Evolutionary conservation across 176 grass and related monocot species (phyloP).

Genomic region (Zea luxurians): DNA sequence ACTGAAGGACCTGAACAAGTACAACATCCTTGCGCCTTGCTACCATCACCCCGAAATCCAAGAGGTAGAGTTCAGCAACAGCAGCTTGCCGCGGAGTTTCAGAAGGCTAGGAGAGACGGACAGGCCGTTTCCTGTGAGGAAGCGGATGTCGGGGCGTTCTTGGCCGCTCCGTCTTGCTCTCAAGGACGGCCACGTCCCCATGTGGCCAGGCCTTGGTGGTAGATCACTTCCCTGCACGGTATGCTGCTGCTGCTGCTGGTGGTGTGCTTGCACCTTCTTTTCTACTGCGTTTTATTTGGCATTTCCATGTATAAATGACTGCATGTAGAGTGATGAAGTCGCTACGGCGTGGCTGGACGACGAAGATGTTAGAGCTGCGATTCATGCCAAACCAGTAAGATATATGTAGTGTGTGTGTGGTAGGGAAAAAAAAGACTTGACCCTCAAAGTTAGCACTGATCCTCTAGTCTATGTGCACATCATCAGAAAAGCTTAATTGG

Average conservation of each 20-base stretch:
- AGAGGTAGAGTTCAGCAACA: slow-evolving; percentile 42
- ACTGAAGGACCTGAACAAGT: slow-evolving; percentile 59
- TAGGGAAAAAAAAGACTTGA: not conserved
- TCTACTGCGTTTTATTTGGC: not conserved
- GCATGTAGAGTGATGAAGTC: slow-evolving; percentile 62
- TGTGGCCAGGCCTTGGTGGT: slow-evolving; percentile 69
- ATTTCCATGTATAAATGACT: not conserved
- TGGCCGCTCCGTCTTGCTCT: slow-evolving; percentile 72
- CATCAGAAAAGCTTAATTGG: slow-evolving; percentile 56
- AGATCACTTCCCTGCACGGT: slow-evolving; percentile 84
- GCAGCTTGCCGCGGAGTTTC: slow-evolving; percentile 74
- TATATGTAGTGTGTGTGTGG: not conserved
- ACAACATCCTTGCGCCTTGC: slow-evolving; percentile 69
- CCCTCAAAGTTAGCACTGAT: slow-evolving; percentile 5
- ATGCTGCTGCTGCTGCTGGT: not conserved
- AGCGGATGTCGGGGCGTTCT: slow-evolving; percentile 85
- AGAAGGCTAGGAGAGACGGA: slow-evolving; percentile 82
- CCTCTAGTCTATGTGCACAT: not conserved
- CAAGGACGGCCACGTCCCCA: slow-evolving; percentile 45
- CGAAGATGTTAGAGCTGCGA: slow-evolving; percentile 66
- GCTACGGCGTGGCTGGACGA: slow-evolving; percentile 69
- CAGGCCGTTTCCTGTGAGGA: slow-evolving; percentile 63
- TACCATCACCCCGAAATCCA: slow-evolving; percentile 58
- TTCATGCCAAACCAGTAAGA: slow-evolving; percentile 66
- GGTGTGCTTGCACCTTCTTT: not conserved